Conservation (phyloP, 2,329 filamentous ascomycete genomes). For the Colletotrichum theobromicola region DNA sequence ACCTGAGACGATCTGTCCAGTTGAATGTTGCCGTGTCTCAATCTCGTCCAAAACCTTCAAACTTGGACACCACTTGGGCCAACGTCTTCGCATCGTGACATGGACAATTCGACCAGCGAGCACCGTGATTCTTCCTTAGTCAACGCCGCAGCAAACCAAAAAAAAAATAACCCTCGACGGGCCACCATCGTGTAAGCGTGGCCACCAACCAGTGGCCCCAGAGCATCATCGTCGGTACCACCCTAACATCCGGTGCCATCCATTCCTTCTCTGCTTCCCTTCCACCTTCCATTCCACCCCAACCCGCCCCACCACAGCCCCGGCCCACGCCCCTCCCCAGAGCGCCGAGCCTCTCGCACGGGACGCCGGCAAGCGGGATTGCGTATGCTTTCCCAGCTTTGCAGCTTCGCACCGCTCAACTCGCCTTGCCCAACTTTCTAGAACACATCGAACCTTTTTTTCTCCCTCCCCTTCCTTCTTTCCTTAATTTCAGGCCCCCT, state of each 20-base stretch:
- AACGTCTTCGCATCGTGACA: not conserved
- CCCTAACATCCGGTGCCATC: not conserved
- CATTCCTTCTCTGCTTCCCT: not conserved
- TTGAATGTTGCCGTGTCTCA: not conserved
- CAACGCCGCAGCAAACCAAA: not conserved
- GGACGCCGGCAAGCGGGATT: constrained; percentile 23
- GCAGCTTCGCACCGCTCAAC: constrained; percentile 19
- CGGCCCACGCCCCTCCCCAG: constrained; percentile 17
- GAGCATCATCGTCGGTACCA: not conserved
- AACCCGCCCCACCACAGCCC: constrained; percentile 6
- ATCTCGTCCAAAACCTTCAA: not conserved
- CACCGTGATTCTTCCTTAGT: not conserved
- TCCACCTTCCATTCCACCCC: not conserved
- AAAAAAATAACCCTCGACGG: not conserved
- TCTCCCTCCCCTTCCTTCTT: not conserved
- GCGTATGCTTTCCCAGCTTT: constrained; percentile 21
- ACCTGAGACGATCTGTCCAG: constrained; percentile 9
- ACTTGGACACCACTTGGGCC: not conserved
- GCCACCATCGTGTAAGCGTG: not conserved
- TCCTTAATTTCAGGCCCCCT: not conserved
- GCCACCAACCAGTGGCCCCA: not conserved
- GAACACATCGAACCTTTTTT: not conserved
- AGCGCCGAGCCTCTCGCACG: constrained; percentile 21
- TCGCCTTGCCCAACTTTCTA: constrained; percentile 12
- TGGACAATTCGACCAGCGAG: not conserved